phyloP scores from a whole-genome alignment of 1,284 basidiomycete genomes.

The Moesziomyces globuligerus region DNA sequence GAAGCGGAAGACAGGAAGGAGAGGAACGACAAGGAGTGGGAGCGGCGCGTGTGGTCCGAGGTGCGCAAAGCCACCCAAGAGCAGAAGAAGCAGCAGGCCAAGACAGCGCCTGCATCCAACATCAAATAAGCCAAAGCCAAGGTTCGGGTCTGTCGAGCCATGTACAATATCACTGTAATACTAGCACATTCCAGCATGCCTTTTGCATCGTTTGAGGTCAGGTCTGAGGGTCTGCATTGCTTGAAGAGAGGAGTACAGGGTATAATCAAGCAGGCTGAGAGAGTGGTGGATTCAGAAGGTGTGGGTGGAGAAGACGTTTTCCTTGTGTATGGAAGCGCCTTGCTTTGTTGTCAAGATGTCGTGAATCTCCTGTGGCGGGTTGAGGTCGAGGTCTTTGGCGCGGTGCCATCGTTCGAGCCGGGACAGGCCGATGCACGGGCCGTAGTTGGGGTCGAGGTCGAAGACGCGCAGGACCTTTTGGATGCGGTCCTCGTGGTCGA shows the following conservation, averaged over 20 bases:
- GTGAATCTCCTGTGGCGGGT: slow-evolving; percentile 82
- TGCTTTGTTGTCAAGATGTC: slow-evolving; percentile 61
- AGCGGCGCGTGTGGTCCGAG: slow-evolving; percentile 38
- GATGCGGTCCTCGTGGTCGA: slow-evolving; percentile 56
- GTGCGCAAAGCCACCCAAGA: slow-evolving; percentile 39
- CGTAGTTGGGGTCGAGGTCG: slow-evolving; percentile 71
- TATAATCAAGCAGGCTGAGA: not conserved
- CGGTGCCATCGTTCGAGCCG: slow-evolving; percentile 89
- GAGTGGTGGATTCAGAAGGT: slow-evolving; percentile 15
- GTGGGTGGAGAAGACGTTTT: slow-evolving; percentile 40
- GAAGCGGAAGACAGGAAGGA: slow-evolving; percentile 39
- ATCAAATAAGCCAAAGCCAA: slow-evolving; percentile 4
- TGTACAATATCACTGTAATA: slow-evolving; percentile 17
- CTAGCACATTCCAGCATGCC: slow-evolving; percentile 2
- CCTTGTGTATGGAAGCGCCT: slow-evolving; percentile 39
- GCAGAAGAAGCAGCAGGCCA: slow-evolving; percentile 19
- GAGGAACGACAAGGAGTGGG: slow-evolving; percentile 40
- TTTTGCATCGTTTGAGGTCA: not conserved
- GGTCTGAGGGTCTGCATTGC: slow-evolving; percentile 11
- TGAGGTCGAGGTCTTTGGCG: slow-evolving; percentile 80
- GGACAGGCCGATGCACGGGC: slow-evolving; percentile 83
- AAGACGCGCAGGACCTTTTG: slow-evolving; percentile 64
- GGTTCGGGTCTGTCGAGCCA: too few relatives aligned
- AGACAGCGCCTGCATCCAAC: not conserved
- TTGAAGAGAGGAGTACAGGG: slow-evolving; percentile 1